Evolutionary conservation across 2,329 filamentous ascomycete genomes (phyloP), one percentile per base, ranked within the genome.

Genomic region (Aspergillus fumigatus): DNA sequence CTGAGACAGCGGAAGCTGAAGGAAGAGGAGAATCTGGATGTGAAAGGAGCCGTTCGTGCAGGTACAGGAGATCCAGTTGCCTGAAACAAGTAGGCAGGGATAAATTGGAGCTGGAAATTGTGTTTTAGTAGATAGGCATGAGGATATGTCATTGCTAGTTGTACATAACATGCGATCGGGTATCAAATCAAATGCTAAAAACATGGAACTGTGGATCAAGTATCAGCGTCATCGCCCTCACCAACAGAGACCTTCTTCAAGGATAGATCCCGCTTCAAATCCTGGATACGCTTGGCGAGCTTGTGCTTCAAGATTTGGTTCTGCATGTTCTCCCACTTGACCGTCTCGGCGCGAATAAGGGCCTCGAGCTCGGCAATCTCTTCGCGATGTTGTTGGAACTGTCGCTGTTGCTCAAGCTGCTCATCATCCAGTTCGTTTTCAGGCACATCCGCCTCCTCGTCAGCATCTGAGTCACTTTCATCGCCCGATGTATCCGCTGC

Each of bases 181-280:
- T 59, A 63, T 64, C 57, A 59, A 49, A 51, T 43, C 47, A 52
- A 29, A 45, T 17, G 50, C 25, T 35, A 40, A 52, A 48, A 40
- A 23, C 35, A 23, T 23, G 32, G 32, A 55, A 52, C 32, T 45
- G 43, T 47, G 55, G 50, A 61, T 67, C 51, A 72, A 27, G 59
- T 61, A 58, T 71, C 67, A 43, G 62, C 64, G 50, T 73, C 73
- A 19, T 67, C 70, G 3, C 67, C 67, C 54, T 75, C 69, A 29
- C 74, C 74, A 53, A 75, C 67, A 3, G 73, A 74, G 17, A 75
- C 72, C 60, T 75, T 78, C 65, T 77, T 79, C 51, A 76, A 62
- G 25, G 72, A 70, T 48, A 79, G 59, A 55, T 77, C 77, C 60
- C 73, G 73, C 64, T 76, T 76, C 29, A 79, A 62, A 51, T 73